Base-by-base conservation (phyloP, 495 filamentous ascomycete genomes). In the Bryoglossum gracile region DNA sequence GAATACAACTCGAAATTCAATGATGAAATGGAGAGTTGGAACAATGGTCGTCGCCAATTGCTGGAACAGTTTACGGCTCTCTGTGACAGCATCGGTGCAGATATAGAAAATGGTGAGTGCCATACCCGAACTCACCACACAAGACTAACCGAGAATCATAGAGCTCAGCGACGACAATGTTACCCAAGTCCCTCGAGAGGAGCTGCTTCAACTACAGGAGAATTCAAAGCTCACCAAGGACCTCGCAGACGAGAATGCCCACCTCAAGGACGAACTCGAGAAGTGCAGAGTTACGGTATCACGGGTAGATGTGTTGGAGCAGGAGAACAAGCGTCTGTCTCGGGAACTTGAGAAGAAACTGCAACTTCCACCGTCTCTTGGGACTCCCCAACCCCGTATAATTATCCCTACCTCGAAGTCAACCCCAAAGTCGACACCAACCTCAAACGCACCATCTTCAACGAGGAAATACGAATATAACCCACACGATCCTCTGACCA, bases 11-110 rank as follows among this genome's bases (percentile, higher is more conserved):
- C 26, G 26, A 17, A 8, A 10, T n/a, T 14, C 8, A 44, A 8
- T 17, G 19, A 18, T 37, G 25, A 25, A 18, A 57, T 60, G 58
- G 48, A 60, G 10, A 57, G 47, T 21, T 60, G 50, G 58, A 18
- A 38, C 34, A 49, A 43, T 36, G 58, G 54, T 19, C 45, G 51
- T 5, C 16, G 32, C 17, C 51, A 51, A 9, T 23, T 60, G 2
- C 34, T 57, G 0, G 54, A 52, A 32, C 50, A 50, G 24, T 17
- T 60, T 10, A 51, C 24, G 3, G 48, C 32, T 28, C 23, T 52
- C 26, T 60, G 32, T 28, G 35, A 57, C 39, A 33, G 33, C 2
- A 50, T 60, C 48, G 54, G 35, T 5, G 18, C 22, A n/a, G 38
- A 53, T 23, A 5, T 57, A 8, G 43, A 26, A 18, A 24, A 19